Base-by-base conservation (phyloP, 768 basidiomycete genomes). In the Hericium rajendrae region DNA sequence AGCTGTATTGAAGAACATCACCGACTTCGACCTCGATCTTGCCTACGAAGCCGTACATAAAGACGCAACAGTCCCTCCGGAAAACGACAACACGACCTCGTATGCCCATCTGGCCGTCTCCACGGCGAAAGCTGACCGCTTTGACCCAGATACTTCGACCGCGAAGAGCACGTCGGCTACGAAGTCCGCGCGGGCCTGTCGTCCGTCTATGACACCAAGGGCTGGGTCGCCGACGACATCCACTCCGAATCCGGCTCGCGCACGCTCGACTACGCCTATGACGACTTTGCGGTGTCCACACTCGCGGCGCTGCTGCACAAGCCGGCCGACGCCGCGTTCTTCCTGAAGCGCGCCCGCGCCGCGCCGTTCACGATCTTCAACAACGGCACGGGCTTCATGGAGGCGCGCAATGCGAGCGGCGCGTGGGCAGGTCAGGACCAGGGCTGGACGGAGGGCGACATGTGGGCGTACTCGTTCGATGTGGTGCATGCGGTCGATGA, bases 391-490 rank as follows among this genome's bases (percentile, higher is more conserved):
- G 85, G 86, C 1, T 91, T 91, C 66, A 90, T 93, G 86, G 88
- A 91, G 64, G 89, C 88, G 0, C 76, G 85, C 50, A 83, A 85
- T 56, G 74, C 75, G 13, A 76, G 79, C 63, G 88, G 88, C 0
- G 69, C 74, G 11, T 91, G 85, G 84, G 88, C 88, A 3, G 87
- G 91, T 9, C 60, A 63, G 37, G 76, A 80, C 59, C 75, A 70
- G 12, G 90, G 90, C 0, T 93, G 88, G 86, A 92, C 90, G 0
- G 90, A 93, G 68, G 91, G 89, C 38, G 83, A 85, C 64, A 78
- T 78, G 66, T 84, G 83, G 83, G 84, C 84, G 8, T 91, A 91
- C 67, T 84, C 85, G 3, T 85, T 89, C 60, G 85, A 86, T 48
- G 86, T 88, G 6, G 80, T 88, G 16, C 88, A 91, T 54, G 82